Conservation (phyloP, 495 filamentous ascomycete genomes). For the Podospora australis region DNA sequence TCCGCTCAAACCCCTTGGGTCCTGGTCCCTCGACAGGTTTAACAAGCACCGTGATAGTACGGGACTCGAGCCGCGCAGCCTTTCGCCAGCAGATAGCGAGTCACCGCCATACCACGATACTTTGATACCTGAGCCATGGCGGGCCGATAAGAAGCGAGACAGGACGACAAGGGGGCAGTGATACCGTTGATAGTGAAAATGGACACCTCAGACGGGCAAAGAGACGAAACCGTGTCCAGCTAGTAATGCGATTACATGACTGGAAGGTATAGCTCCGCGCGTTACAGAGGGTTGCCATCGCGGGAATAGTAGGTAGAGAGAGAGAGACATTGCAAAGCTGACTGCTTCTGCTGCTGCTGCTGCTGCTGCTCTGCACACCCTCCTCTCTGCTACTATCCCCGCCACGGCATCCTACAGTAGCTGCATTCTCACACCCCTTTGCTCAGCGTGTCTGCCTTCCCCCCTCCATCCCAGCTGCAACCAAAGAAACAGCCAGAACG, state of each 20-base stretch:
- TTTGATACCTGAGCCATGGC: constrained; percentile 1
- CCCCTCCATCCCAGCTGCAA: neutral
- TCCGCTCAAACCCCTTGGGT: neutral
- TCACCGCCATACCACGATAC: constrained; percentile 10
- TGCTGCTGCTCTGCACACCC: too few species aligned
- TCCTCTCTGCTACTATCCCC: too few species aligned
- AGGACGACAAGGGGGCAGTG: neutral
- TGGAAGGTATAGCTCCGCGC: neutral
- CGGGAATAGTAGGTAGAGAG: too few species aligned
- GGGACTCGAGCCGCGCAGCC: constrained; percentile 12
- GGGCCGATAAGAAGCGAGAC: constrained; percentile 16
- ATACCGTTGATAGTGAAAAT: constrained; percentile 7
- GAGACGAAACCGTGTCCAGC: neutral
- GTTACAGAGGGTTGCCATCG: neutral
- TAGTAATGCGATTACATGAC: constrained; percentile 15
- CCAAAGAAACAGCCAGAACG: constrained; percentile 2
- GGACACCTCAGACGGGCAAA: constrained; percentile 2
- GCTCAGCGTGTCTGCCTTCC: neutral
- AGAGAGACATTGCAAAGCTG: too few species aligned
- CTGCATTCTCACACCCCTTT: too few species aligned
- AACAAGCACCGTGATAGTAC: constrained; percentile 4
- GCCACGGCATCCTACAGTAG: too few species aligned
- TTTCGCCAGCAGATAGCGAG: constrained; percentile 17
- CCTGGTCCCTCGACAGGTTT: neutral
- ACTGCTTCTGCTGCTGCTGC: too few species aligned